Percentiles rank a stretch among this genome's conserved stretches.
These are phyloP conservation scores for Monascus purpureus DNA, from an alignment of 495 filamentous ascomycete genomes.

Conservation along the genomic window DNA sequence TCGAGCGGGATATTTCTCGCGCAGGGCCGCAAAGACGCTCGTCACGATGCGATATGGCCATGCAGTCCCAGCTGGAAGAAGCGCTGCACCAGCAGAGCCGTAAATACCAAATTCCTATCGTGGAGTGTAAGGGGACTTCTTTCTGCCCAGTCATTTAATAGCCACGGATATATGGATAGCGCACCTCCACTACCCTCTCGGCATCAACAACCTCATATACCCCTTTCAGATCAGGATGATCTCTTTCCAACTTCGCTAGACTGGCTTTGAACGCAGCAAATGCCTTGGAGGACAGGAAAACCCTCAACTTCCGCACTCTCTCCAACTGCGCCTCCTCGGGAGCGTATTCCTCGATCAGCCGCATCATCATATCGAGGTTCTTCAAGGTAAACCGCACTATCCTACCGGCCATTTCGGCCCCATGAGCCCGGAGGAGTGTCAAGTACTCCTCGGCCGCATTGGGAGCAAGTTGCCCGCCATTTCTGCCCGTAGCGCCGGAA, in stretches of 20 bases:
- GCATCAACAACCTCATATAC: slow-evolving; percentile 17
- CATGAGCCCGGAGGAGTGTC: slow-evolving; percentile 10
- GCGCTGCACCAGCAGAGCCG: slow-evolving; percentile 29
- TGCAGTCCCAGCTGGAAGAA: slow-evolving; percentile 32
- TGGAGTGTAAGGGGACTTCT: no score
- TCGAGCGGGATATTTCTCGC: slow-evolving; percentile 23
- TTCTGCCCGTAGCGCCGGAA: slow-evolving; percentile 65
- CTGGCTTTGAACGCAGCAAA: slow-evolving; percentile 14
- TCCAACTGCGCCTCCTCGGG: slow-evolving; percentile 14
- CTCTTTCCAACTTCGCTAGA: slow-evolving; percentile 11
- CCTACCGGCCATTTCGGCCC: slow-evolving; percentile 13
- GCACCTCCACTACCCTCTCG: slow-evolving; percentile 8
- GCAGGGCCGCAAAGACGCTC: slow-evolving; percentile 43
- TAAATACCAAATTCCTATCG: slow-evolving; percentile 23
- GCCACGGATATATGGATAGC: background rate
- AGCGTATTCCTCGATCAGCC: slow-evolving; percentile 12
- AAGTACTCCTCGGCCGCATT: slow-evolving; percentile 20
- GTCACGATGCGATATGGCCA: slow-evolving; percentile 79
- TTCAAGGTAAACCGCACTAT: slow-evolving; percentile 17
- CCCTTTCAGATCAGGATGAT: slow-evolving; percentile 13
- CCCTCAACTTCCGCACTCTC: slow-evolving; percentile 14
- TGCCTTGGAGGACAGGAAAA: slow-evolving; percentile 12
- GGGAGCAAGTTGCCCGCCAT: slow-evolving; percentile 23
- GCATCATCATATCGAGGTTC: slow-evolving; percentile 17
- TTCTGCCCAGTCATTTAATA: background rate